These are phyloP conservation scores for Xylaria sp. DNA, from an alignment of 2,329 filamentous ascomycete species.

Conservation along the genomic window DNA sequence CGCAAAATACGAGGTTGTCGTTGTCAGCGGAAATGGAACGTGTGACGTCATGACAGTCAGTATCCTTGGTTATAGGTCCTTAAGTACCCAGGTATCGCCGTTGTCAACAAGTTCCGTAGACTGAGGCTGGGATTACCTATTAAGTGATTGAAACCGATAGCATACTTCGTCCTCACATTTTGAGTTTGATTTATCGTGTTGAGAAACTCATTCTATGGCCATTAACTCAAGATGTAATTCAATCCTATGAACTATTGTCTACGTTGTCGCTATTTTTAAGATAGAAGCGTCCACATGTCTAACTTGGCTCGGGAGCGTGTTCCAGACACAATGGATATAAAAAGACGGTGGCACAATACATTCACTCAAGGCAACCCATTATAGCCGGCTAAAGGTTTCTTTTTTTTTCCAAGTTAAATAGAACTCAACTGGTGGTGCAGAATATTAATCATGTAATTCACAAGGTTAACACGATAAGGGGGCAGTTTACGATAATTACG, in stretches of 20 bases:
- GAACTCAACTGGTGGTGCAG: neutral
- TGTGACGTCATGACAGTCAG: neutral
- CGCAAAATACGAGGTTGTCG: neutral
- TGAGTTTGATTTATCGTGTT: neutral
- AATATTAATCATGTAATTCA: neutral
- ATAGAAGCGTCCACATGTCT: neutral
- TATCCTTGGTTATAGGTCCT: neutral
- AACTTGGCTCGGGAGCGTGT: neutral
- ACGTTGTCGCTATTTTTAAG: neutral
- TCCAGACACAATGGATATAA: no score
- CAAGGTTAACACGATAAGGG: neutral
- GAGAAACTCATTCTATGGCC: neutral
- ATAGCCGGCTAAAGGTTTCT: neutral
- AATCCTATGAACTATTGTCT: neutral
- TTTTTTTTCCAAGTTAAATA: neutral
- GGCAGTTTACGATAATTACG: neutral
- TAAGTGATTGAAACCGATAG: neutral
- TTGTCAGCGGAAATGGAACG: neutral
- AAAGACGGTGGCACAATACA: no score
- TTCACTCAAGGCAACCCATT: neutral
- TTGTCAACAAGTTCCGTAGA: no score
- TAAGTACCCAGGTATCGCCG: no score
- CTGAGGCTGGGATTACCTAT: no score
- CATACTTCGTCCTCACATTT: neutral
- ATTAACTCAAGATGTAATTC: neutral